Percentiles rank a stretch among this genome's conserved stretches.
These are phyloP conservation scores for Aspergillus hortae DNA, from an alignment of 2,329 filamentous ascomycete genomes.

Conservation along the genomic window DNA sequence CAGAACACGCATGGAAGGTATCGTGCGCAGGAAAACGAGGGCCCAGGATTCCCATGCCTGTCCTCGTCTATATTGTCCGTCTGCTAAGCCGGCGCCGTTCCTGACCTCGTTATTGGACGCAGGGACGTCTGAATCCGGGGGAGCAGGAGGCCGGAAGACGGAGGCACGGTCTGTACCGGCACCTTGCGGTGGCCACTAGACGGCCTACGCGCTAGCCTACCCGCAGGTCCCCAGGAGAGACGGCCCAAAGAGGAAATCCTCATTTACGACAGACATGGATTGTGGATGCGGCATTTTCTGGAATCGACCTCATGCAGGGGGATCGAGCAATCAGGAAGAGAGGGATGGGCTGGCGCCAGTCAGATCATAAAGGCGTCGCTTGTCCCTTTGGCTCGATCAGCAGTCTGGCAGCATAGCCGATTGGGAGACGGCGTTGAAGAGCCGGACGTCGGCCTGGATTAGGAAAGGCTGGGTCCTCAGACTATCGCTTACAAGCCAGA, in stretches of 20 bases:
- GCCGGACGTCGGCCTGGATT: not conserved
- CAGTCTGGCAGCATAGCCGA: not conserved
- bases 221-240: not conserved
- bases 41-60: not conserved
- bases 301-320: not conserved
- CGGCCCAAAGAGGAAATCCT: not conserved
- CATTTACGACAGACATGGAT: not conserved
- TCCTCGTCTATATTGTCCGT: not conserved
- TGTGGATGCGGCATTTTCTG: conserved; percentile 2
- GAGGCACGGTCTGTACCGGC: not conserved
- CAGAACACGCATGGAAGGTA: not conserved
- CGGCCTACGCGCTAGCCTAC: not conserved
- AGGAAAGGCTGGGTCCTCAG: not conserved
- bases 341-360: not conserved
- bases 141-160: not conserved
- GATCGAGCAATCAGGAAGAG: not conserved
- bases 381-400: not conserved
- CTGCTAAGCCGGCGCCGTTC: not conserved
- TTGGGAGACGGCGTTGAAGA: not conserved
- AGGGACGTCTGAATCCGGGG: not conserved
- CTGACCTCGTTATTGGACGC: not conserved
- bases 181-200: not conserved
- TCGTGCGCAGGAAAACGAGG: not conserved
- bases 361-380: not conserved
- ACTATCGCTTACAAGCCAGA: not conserved